Evolutionary conservation across 805 yeast species (phyloP).

Genomic region (Maudiozyma bulderi): DNA sequence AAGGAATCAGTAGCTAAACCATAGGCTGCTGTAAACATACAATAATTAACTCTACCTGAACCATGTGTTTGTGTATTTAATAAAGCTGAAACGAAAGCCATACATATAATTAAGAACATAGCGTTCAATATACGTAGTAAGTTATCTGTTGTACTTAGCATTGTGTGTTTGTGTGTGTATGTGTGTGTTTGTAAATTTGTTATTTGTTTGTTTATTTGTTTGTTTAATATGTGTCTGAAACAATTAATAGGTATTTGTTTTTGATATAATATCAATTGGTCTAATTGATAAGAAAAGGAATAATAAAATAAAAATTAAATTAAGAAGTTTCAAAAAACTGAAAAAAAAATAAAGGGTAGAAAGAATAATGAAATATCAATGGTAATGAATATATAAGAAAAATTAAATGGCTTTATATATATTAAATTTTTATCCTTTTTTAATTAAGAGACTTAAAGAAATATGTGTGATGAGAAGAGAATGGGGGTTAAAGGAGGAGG

Average conservation of each 20-base stretch:
- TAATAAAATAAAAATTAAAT: not conserved
- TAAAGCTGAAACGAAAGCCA: constrained; percentile 86
- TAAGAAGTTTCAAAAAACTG: not conserved
- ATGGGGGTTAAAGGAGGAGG: too few species aligned
- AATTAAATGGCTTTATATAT: too few species aligned
- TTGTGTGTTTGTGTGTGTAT: constrained; percentile 21
- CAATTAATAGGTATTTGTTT: not conserved
- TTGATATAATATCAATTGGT: not conserved
- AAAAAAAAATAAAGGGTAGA: not conserved
- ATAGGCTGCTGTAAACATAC: constrained; percentile 79
- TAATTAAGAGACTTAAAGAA: too few species aligned
- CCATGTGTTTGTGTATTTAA: constrained; percentile 51
- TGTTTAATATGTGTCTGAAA: not conserved
- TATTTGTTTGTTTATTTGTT: not conserved
- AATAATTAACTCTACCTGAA: constrained; percentile 78
- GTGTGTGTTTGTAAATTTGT: not conserved
- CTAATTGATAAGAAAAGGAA: not conserved
- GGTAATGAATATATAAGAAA: too few species aligned
- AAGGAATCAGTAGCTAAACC: constrained; percentile 72
- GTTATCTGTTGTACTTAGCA: constrained; percentile 67
- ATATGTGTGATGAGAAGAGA: too few species aligned
- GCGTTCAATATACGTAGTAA: constrained; percentile 68
- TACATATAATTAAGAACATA: constrained; percentile 61
- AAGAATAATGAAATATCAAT: not conserved
- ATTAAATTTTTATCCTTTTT: too few species aligned